Evolutionary conservation across 2,329 filamentous ascomycete species (phyloP).

Genomic region (Juglanconis sp.): DNA sequence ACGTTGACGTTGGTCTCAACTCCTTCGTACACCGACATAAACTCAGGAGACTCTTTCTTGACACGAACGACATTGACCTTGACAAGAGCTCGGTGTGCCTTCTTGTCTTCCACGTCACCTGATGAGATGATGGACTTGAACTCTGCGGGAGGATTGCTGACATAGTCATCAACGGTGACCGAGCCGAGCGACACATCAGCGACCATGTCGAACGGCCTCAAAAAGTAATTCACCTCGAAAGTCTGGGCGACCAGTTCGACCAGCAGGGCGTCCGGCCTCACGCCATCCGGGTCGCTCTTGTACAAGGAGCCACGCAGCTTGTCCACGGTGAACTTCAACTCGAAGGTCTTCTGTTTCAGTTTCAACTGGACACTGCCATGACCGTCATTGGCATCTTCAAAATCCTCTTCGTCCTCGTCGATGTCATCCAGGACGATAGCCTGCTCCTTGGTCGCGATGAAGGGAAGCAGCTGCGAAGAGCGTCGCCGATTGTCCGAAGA

Average conservation of each 20-base stretch:
- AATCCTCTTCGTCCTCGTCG: slow-evolving; percentile 61
- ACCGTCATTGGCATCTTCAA: slow-evolving; percentile 64
- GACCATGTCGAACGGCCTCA: slow-evolving; percentile 87
- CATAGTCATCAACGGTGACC: slow-evolving; percentile 88
- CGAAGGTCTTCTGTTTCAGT: slow-evolving; percentile 85
- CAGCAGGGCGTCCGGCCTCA: slow-evolving; percentile 73
- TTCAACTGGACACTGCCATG: slow-evolving; percentile 56
- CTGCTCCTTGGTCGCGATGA: slow-evolving; percentile 56
- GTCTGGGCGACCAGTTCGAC: slow-evolving; percentile 88
- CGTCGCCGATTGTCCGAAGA: slow-evolving; percentile 50
- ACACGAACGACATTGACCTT: slow-evolving; percentile 86
- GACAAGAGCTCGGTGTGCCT: slow-evolving; percentile 77
- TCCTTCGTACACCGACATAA: slow-evolving; percentile 85
- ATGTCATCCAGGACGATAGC: slow-evolving; percentile 80
- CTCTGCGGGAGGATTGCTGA: slow-evolving; percentile 81
- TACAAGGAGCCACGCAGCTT: slow-evolving; percentile 91
- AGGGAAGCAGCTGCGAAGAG: slow-evolving; percentile 68
- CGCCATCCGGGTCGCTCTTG: slow-evolving; percentile 75
- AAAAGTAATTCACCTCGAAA: slow-evolving; percentile 83
- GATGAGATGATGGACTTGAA: slow-evolving; percentile 99
- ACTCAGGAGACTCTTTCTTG: slow-evolving; percentile 87
- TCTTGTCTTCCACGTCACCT: slow-evolving; percentile 66
- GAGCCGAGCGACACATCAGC: slow-evolving; percentile 87
- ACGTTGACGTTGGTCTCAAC: slow-evolving; percentile 92
- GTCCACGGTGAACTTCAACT: slow-evolving; percentile 95